Evolutionary conservation across 441 rosid genomes (phyloP).

Genomic region (Croton setiger): DNA sequence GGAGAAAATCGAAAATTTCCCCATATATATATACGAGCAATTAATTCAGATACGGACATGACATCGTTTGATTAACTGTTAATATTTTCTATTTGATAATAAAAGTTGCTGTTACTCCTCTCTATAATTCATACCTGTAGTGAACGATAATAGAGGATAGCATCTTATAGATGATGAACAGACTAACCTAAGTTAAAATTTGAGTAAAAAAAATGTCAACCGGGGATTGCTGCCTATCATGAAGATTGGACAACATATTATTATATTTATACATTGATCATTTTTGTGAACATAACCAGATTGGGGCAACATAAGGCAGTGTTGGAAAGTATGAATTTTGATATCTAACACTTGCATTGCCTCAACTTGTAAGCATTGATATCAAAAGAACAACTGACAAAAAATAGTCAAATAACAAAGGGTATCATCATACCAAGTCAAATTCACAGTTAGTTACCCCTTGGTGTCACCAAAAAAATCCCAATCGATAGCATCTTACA

Average conservation of each 20-base stretch:
- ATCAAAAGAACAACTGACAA: slow-evolving; percentile 14
- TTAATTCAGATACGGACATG: not conserved
- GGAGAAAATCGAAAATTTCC: too few species aligned
- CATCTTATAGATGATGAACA: not conserved
- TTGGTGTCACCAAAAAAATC: not conserved
- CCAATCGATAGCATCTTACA: too few species aligned
- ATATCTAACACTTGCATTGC: not conserved
- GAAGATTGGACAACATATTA: not conserved
- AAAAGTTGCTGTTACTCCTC: too few species aligned
- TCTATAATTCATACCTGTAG: not conserved
- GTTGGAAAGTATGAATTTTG: not conserved
- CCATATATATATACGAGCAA: not conserved
- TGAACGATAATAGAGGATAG: not conserved
- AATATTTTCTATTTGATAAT: not conserved
- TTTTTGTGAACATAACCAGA: not conserved
- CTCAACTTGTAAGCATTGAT: slow-evolving; percentile 17
- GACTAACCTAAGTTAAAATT: not conserved
- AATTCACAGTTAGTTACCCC: not conserved
- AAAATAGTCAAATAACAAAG: not conserved
- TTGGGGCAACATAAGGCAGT: not conserved
- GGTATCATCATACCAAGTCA: not conserved
- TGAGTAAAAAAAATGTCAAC: not conserved
- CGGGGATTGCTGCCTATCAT: not conserved
- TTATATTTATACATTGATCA: not conserved
- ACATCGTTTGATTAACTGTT: not conserved